Evolutionary conservation across 1,284 basidiomycete genomes (phyloP).

Genomic region (Entoloma clypeatum): DNA sequence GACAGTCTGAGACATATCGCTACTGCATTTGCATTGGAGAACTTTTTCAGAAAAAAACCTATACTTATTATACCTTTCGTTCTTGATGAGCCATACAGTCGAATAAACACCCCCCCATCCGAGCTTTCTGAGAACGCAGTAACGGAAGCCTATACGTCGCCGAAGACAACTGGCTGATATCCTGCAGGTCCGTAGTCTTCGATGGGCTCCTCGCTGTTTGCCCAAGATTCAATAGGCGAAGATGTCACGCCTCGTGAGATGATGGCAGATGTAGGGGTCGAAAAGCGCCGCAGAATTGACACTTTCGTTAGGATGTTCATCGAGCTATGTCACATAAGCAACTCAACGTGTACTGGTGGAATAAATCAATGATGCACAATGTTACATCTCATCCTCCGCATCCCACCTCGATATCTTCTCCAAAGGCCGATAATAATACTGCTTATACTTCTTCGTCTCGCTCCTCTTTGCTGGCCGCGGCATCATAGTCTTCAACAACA

Average conservation of each 20-base stretch:
- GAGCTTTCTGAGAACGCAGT: constrained; percentile 45
- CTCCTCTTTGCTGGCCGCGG: constrained; percentile 66
- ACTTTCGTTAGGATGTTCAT: no score
- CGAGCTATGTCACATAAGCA: no score
- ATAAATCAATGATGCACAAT: neutral
- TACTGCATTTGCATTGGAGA: neutral
- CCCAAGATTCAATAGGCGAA: no score
- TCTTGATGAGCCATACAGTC: constrained; percentile 35
- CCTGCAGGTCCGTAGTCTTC: constrained; percentile 28
- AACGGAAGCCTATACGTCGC: constrained; percentile 40
- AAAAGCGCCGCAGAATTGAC: no score
- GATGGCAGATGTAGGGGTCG: no score
- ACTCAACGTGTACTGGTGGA: no score
- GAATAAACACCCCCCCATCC: constrained; percentile 51
- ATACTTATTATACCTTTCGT: constrained; percentile 27
- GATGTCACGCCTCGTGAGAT: no score
- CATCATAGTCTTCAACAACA: constrained; percentile 64
- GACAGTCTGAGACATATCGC: constrained; percentile 7
- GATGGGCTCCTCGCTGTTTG: neutral
- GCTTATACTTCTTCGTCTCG: constrained; percentile 76
- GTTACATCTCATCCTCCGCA: constrained; percentile 50
- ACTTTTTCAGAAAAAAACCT: constrained; percentile 6
- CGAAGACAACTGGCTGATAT: constrained; percentile 35
- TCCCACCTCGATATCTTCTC: constrained; percentile 64
- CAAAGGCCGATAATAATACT: constrained; percentile 73